Conservation (phyloP, 805 yeast species). For the Sugiyamaella valdiviana region DNA sequence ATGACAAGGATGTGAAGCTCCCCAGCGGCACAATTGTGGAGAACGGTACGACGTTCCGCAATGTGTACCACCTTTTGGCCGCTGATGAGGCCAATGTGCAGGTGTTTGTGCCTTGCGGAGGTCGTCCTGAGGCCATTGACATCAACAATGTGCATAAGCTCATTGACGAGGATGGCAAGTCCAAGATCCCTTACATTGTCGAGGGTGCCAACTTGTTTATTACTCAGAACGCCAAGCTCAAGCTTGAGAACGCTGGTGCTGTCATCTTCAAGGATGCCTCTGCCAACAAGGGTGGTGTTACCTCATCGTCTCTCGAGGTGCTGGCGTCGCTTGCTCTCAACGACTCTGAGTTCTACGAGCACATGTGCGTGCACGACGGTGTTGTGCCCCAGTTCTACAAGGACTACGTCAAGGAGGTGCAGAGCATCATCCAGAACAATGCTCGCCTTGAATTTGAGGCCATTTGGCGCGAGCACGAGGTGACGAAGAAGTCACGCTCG, state of each 20-base stretch:
- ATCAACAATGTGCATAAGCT: conserved; percentile 69
- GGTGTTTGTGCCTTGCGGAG: conserved; percentile 97
- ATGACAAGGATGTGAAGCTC: conserved; percentile 69
- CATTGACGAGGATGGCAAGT: conserved; percentile 72
- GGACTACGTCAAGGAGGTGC: conserved; percentile 80
- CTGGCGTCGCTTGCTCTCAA: conserved; percentile 88
- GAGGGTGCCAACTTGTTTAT: conserved; percentile 97
- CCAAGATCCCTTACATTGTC: conserved; percentile 78
- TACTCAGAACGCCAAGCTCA: conserved; percentile 87
- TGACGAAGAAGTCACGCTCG: conserved; percentile 56
- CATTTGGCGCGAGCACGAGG: conserved; percentile 68
- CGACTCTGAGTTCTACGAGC: conserved; percentile 69
- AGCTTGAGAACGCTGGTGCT: conserved; percentile 81
- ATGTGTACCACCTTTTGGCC: conserved; percentile 75
- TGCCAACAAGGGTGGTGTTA: conserved; percentile 97
- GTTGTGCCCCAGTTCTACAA: conserved; percentile 67
- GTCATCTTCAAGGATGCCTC: conserved; percentile 91
- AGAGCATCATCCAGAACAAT: conserved; percentile 63
- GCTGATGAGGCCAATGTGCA: conserved; percentile 62
- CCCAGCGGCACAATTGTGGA: conserved; percentile 73
- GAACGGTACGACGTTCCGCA: conserved; percentile 86
- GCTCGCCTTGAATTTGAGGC: conserved; percentile 82
- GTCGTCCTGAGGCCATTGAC: conserved; percentile 94
- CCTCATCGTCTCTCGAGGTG: conserved; percentile 92
- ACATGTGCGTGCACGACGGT: conserved; percentile 61